Evolutionary conservation across 257 asterid genomes (phyloP).

Genomic region (Solanum phureja): DNA sequence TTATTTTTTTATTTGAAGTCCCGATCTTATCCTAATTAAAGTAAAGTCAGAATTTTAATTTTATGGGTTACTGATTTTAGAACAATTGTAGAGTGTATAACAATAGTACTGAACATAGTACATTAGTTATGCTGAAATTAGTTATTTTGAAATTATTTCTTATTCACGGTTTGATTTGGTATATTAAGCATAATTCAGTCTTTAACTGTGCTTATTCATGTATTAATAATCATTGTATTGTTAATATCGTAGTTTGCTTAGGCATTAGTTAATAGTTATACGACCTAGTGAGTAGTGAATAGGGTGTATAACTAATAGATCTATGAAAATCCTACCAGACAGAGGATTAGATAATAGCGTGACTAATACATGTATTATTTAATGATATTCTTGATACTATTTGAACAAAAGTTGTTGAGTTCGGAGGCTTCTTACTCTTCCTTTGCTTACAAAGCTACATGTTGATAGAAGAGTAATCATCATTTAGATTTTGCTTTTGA

Average conservation of each 20-base stretch:
- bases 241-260: neutral
- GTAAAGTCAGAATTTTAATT: neutral
- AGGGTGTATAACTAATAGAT: neutral
- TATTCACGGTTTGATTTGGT: too few species aligned
- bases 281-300: neutral
- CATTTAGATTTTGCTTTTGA: neutral
- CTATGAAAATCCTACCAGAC: neutral
- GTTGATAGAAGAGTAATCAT: neutral
- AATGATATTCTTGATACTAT: neutral
- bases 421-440: neutral
- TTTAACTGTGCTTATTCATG: neutral
- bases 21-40: neutral
- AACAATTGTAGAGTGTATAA: neutral
- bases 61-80: neutral
- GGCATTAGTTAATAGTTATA: neutral
- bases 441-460: neutral
- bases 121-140: too few species aligned
- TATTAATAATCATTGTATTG: too few species aligned
- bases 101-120: rapidly evolving
- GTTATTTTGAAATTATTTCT: too few species aligned
- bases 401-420: neutral
- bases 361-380: neutral
- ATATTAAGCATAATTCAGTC: too few species aligned
- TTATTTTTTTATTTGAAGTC: neutral
- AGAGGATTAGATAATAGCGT: neutral